A percentile compares a stretch with the other conserved stretches of the same genome.
These are phyloP conservation scores for Skeletonema tropicum DNA, from an alignment of 108 stramenopile species.

Conservation along the genomic window DNA sequence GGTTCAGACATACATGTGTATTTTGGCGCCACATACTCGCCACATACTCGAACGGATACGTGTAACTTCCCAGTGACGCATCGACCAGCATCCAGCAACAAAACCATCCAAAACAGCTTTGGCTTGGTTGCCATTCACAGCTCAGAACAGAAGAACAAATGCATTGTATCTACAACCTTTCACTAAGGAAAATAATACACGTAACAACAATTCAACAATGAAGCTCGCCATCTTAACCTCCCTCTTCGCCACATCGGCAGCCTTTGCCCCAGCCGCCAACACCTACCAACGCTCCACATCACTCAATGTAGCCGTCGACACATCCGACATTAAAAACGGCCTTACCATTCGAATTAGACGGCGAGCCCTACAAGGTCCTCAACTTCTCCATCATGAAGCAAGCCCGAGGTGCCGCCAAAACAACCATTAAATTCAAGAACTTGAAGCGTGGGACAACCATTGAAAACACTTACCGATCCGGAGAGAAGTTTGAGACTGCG, in stretches of 20 bases:
- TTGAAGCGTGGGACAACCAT: slow-evolving; percentile 88
- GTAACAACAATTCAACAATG: neutral
- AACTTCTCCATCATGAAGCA: slow-evolving; percentile 94
- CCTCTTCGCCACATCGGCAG: slow-evolving; percentile 29
- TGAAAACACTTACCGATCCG: slow-evolving; percentile 94
- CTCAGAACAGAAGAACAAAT: too few species aligned
- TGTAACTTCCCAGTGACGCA: too few species aligned
- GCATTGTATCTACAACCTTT: too few species aligned
- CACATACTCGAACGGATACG: too few species aligned
- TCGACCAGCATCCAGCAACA: too few species aligned
- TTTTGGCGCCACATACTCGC: too few species aligned
- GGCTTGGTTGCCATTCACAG: too few species aligned
- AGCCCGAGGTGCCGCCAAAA: slow-evolving; percentile 90
- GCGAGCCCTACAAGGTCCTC: slow-evolving; percentile 88
- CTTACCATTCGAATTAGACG: slow-evolving; percentile 94
- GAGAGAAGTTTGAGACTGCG: slow-evolving; percentile 91
- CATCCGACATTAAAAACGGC: slow-evolving; percentile 95
- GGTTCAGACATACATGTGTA: too few species aligned
- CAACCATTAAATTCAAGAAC: slow-evolving; percentile 95
- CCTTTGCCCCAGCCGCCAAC: neutral
- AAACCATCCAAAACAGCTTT: too few species aligned
- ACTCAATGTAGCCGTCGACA: slow-evolving; percentile 77
- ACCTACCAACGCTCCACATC: slow-evolving; percentile 10
- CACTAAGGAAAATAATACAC: neutral
- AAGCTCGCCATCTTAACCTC: slow-evolving; percentile 9